Percentiles rank a stretch among this genome's conserved stretches.
Evolutionary conservation across 1,139 yeast species (phyloP).

Genomic region (Diutina catenulata): DNA sequence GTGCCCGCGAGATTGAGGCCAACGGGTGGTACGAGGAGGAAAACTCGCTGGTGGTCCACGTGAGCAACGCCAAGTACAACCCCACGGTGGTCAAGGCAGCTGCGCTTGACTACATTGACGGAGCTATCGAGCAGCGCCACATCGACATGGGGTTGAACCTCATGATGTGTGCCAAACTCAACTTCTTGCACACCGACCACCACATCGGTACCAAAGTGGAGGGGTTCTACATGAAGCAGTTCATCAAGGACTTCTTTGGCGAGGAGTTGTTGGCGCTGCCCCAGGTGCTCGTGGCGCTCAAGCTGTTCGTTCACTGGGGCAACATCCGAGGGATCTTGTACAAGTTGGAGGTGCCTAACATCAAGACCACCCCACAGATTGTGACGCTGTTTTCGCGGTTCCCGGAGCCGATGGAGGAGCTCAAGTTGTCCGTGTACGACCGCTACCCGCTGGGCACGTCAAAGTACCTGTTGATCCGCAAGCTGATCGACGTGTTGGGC

Average conservation of each 20-base stretch:
- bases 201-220: constrained; percentile 40
- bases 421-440: constrained; percentile 27
- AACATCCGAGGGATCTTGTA: constrained; percentile 37
- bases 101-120: constrained; percentile 12
- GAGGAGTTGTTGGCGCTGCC: constrained; percentile 26
- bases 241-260: constrained; percentile 30
- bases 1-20: constrained; percentile 36
- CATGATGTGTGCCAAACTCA: constrained; percentile 35
- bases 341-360: constrained; percentile 30
- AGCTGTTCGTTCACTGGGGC: constrained; percentile 49
- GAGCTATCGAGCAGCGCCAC: constrained; percentile 16
- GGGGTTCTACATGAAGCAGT: constrained; percentile 31
- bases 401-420: constrained; percentile 31
- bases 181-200: constrained; percentile 47
- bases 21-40: constrained; percentile 41
- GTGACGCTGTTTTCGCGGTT: constrained; percentile 22
- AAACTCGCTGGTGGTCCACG: constrained; percentile 30
- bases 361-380: constrained; percentile 21
- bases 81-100: constrained; percentile 12
- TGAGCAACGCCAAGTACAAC: constrained; percentile 21
- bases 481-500: constrained; percentile 23
- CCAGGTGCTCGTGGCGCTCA: constrained; percentile 36
- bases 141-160: constrained; percentile 32
- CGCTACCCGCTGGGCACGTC: constrained; percentile 48
- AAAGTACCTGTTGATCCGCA: constrained; percentile 32